Evolutionary conservation across 1,284 basidiomycete species (phyloP).

Genomic region (Puccinia polysora): DNA sequence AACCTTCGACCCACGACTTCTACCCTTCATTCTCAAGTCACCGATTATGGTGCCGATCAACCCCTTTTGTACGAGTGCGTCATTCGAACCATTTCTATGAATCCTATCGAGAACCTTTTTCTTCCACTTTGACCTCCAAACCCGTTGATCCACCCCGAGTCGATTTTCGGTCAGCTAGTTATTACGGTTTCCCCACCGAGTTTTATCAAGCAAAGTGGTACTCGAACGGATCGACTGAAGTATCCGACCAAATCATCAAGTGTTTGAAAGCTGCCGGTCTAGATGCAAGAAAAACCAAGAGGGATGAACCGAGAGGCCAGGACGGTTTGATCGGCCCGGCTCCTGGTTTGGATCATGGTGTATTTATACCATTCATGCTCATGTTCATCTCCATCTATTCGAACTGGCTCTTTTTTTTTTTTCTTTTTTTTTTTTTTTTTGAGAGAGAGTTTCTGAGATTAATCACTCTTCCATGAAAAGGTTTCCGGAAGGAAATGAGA

Average conservation of each 20-base stretch:
- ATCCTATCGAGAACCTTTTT: neutral
- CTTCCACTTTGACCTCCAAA: neutral
- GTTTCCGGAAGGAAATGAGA: slow-evolving; percentile 43
- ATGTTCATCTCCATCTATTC: slow-evolving; percentile 57
- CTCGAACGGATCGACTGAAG: slow-evolving; percentile 36
- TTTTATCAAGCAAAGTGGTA: slow-evolving; percentile 35
- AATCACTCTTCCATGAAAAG: too few relatives aligned
- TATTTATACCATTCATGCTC: slow-evolving; percentile 68
- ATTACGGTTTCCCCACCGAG: slow-evolving; percentile 36
- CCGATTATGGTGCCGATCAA: slow-evolving; percentile 41
- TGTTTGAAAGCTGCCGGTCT: slow-evolving; percentile 58
- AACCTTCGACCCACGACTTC: neutral
- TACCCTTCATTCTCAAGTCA: slow-evolving; percentile 18
- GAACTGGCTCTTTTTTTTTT: neutral
- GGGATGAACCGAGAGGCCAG: slow-evolving; percentile 60
- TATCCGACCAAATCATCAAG: slow-evolving; percentile 7
- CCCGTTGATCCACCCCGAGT: neutral
- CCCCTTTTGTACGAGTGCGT: slow-evolving; percentile 36
- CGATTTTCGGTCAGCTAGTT: slow-evolving; percentile 2
- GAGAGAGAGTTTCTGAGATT: too few relatives aligned
- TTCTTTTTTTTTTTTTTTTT: neutral
- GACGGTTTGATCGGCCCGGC: slow-evolving; percentile 68
- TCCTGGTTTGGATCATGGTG: slow-evolving; percentile 56
- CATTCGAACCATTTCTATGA: neutral
- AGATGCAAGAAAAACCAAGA: slow-evolving; percentile 58